phyloP scores from a whole-genome alignment of 2,329 filamentous ascomycete genomes.

The Sporothrix luriei region DNA sequence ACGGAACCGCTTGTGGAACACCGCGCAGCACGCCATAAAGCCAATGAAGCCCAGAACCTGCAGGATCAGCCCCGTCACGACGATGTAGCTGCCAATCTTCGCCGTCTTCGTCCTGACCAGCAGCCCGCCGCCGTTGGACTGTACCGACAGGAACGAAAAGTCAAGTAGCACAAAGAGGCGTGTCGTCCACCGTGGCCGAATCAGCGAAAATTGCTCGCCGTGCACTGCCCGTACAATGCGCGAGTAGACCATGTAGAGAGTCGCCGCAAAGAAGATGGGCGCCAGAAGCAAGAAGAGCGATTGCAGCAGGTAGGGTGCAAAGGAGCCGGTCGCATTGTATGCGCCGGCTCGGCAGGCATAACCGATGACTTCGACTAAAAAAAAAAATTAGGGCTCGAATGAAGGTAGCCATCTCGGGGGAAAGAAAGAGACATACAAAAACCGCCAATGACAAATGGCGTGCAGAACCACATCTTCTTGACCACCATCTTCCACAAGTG shows the following conservation, averaged over 20 bases:
- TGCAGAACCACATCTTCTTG: conserved; percentile 28
- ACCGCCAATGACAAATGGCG: conserved; percentile 28
- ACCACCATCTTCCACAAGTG: conserved; percentile 20
- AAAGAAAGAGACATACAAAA: conserved; percentile 11
- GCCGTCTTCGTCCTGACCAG: conserved; percentile 38
- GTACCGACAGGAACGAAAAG: conserved; percentile 41
- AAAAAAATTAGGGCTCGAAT: too few relatives aligned
- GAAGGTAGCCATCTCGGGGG: too few relatives aligned
- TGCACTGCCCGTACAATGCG: conserved; percentile 44
- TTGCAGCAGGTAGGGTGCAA: conserved; percentile 48
- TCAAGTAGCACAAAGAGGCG: conserved; percentile 43
- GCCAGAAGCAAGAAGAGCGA: conserved; percentile 49
- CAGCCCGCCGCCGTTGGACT: conserved; percentile 41
- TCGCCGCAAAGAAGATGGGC: conserved; percentile 51
- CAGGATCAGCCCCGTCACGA: conserved; percentile 57
- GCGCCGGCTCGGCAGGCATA: conserved; percentile 37
- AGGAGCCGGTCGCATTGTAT: conserved; percentile 42
- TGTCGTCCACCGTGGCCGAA: conserved; percentile 40
- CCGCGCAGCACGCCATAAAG: conserved; percentile 51
- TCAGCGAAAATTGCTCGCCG: conserved; percentile 37
- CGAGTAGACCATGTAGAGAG: conserved; percentile 51
- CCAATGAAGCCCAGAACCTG: conserved; percentile 58
- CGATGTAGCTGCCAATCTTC: conserved; percentile 49
- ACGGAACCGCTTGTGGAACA: conserved; percentile 47
- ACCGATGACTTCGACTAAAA: conserved; percentile 30